Conservation (phyloP, 2,329 filamentous ascomycete species). For the Colletotrichum lupini region DNA sequence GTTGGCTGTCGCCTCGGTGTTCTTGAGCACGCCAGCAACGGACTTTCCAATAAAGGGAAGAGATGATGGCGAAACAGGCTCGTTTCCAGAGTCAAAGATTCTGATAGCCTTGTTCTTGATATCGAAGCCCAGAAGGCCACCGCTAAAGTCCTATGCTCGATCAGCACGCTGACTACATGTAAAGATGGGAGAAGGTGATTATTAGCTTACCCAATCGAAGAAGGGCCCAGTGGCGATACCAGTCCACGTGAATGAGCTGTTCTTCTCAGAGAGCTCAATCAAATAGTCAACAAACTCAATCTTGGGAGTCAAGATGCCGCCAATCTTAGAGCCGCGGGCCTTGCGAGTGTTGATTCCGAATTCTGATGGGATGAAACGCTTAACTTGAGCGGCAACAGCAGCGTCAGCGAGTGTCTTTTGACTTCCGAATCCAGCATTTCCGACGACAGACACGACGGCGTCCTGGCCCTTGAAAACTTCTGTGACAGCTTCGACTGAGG, state of each 20-base stretch:
- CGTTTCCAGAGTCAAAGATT: conserved; percentile 67
- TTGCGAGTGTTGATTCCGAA: conserved; percentile 53
- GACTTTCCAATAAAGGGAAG: conserved; percentile 62
- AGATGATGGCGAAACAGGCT: conserved; percentile 62
- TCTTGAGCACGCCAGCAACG: conserved; percentile 61
- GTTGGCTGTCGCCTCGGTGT: conserved; percentile 64
- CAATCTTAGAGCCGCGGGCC: conserved; percentile 40
- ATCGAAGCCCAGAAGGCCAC: conserved; percentile 64
- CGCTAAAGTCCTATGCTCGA: conserved; percentile 53
- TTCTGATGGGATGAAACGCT: conserved; percentile 68
- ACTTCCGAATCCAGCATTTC: conserved; percentile 50
- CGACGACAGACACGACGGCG: conserved; percentile 64
- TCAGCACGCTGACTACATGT: not conserved
- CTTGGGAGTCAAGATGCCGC: conserved; percentile 43
- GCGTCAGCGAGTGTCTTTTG: conserved; percentile 66
- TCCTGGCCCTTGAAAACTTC: conserved; percentile 63
- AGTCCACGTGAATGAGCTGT: conserved; percentile 65
- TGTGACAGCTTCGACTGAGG: conserved; percentile 54
- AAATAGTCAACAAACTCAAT: conserved; percentile 38
- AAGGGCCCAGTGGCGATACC: conserved; percentile 67
- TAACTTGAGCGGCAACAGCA: conserved; percentile 64
- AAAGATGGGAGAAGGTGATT: not conserved
- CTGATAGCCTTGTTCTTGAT: conserved; percentile 59
- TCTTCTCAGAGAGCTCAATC: conserved; percentile 32
- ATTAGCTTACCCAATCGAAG: conserved; percentile 66